Base-by-base conservation (phyloP, 441 rosid species). In the Gossypium aridum region DNA sequence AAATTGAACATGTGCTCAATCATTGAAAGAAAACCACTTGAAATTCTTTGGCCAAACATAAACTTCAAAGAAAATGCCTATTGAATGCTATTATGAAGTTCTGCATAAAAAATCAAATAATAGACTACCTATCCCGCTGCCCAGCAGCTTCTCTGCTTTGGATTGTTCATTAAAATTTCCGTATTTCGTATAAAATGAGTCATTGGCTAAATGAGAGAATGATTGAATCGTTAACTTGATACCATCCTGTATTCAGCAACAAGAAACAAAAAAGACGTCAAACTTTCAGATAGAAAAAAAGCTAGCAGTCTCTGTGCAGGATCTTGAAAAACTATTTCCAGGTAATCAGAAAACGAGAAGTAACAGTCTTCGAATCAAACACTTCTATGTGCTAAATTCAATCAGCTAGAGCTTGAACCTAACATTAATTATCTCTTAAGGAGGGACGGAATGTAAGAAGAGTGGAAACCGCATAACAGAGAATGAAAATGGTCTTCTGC, bases 121-220 rank as follows among this genome's bases (percentile, higher is more conserved):
- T 5, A 66, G 20, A 63, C 80, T 70, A 95, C 99, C 96, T 93
- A 87, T 89, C 76, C 99, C 98, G 45, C 91, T 59, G 7, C 98
- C 99, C 16, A 93, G 89, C 76, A 95, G 79, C 89, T 85, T 87
- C 59, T 90, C 89, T 67, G 80, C 93, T 77, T 87, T 93, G 64
- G 98, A 93, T 60, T 74, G 85, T 70, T 72, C 87, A 43, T 77
- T 70, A 14, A 74, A 71, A 74, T 89, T 82, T 51, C 77, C 63
- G 64, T 55, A 79, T 70, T 67, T 78, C 53, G 31, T 43, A 47
- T 75, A 66, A 79, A 85, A 64, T 55, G 85, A 72, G 70, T 83
- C 89, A 79, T 83, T 83, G 79, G 84, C 85, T 77, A 87, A 82
- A 72, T 84, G 88, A 82, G 89, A 81, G 78, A 88, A 87, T 74